These are phyloP conservation scores for Austroboletus eburneus DNA, from an alignment of 768 basidiomycete genomes.

Conservation along the genomic window DNA sequence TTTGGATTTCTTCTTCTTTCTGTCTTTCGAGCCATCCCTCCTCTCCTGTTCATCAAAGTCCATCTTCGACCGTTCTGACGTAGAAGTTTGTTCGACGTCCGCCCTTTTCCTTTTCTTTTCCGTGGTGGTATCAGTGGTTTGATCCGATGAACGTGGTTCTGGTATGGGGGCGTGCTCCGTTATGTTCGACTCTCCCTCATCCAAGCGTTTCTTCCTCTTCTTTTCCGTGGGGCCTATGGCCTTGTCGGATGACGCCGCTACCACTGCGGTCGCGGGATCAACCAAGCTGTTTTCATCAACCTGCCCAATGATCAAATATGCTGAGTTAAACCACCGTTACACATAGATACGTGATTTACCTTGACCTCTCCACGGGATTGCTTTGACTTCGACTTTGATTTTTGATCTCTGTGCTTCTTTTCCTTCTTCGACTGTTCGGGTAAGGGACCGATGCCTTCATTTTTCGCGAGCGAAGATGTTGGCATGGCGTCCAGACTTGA, in stretches of 20 bases:
- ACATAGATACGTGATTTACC: constrained; percentile 13
- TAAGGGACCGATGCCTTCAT: not conserved
- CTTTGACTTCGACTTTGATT: constrained; percentile 11
- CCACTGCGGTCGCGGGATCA: too few relatives aligned
- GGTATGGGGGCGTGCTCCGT: not conserved
- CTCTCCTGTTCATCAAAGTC: constrained; percentile 1
- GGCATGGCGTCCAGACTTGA: not conserved
- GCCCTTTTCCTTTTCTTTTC: constrained; percentile 16
- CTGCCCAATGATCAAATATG: not conserved
- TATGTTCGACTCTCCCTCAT: not conserved
- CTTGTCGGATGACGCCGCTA: not conserved
- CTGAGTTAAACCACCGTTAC: constrained; percentile 8
- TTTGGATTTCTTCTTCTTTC: constrained; percentile 21
- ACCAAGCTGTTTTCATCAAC: not conserved
- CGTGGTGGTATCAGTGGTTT: not conserved
- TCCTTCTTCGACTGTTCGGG: constrained; percentile 14
- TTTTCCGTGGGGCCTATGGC: not conserved
- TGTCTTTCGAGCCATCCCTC: constrained; percentile 6
- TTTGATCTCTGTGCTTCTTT: constrained; percentile 20
- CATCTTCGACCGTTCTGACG: not conserved
- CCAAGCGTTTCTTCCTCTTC: not conserved
- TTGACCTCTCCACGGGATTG: not conserved
- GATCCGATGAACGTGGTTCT: not conserved
- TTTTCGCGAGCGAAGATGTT: constrained; percentile 1
- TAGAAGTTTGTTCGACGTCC: not conserved